Conservation (phyloP, 306 rosid species). For the Vigna angularis region DNA sequence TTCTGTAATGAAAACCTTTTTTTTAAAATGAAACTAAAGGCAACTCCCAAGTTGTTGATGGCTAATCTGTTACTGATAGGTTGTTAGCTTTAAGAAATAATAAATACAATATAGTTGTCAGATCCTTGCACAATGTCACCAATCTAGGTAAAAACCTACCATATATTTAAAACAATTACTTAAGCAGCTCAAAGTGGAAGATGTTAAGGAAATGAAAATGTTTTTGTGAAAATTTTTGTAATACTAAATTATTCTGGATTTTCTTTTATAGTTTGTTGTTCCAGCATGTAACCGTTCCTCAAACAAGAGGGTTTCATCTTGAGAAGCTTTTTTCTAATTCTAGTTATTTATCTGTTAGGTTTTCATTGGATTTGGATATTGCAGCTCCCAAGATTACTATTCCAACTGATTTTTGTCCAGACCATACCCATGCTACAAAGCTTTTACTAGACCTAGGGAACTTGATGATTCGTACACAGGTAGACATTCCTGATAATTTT, state of each 20-base stretch:
- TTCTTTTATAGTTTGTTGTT: constrained; percentile 18
- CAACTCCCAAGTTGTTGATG: neutral
- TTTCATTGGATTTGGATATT: constrained; percentile 91
- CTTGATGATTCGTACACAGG: constrained; percentile 84
- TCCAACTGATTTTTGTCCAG: constrained; percentile 89
- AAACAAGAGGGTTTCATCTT: constrained; percentile 30
- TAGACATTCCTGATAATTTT: constrained; percentile 37
- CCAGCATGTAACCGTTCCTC: neutral
- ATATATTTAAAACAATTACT: neutral
- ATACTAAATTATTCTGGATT: neutral
- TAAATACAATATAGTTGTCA: too few relatives aligned
- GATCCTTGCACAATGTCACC: too few relatives aligned
- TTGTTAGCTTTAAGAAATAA: too few relatives aligned
- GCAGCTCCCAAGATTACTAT: constrained; percentile 98
- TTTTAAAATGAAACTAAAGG: neutral
- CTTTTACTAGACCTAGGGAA: constrained; percentile 95
- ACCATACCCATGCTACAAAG: constrained; percentile 74
- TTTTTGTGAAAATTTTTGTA: too few relatives aligned
- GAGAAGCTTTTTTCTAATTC: constrained; percentile 37
- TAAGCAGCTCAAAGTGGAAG: neutral
- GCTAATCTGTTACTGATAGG: neutral
- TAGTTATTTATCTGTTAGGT: constrained; percentile 62
- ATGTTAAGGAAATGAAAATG: too few relatives aligned
- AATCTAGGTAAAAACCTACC: too few relatives aligned
- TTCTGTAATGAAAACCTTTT: neutral